phyloP scores from a whole-genome alignment of 2,329 filamentous ascomycete genomes.

The Colletotrichum tofieldiae region DNA sequence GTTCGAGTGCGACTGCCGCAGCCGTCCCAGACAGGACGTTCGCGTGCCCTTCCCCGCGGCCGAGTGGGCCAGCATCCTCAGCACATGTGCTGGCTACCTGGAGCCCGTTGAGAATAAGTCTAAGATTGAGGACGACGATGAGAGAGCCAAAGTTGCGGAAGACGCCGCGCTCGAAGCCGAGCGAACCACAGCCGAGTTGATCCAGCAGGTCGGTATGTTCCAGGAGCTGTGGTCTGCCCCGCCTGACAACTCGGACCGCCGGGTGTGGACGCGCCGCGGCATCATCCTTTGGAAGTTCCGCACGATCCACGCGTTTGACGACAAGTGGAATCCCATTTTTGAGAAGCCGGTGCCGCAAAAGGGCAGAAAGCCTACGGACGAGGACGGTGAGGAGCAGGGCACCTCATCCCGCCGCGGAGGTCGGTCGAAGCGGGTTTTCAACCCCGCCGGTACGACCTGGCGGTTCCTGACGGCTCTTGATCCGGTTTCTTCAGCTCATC shows the following conservation, averaged over 20 bases:
- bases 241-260: constrained; percentile 54
- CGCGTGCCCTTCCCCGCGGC: constrained; percentile 72
- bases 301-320: constrained; percentile 63
- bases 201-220: constrained; percentile 76
- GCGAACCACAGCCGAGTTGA: constrained; percentile 61
- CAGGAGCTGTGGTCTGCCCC: constrained; percentile 75
- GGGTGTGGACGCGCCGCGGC: constrained; percentile 70
- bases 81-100: constrained; percentile 69
- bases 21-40: constrained; percentile 63
- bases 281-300: constrained; percentile 77
- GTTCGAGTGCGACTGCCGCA: constrained; percentile 67
- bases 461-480: constrained; percentile 74
- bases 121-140: constrained; percentile 46
- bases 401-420: constrained; percentile 27
- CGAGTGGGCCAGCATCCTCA: constrained; percentile 72
- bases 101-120: constrained; percentile 43
- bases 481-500: constrained; percentile 72
- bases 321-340: constrained; percentile 60
- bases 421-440: constrained; percentile 55
- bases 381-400: constrained; percentile 50
- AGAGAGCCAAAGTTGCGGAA: constrained; percentile 46
- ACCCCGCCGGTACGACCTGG: constrained; percentile 71
- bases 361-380: constrained; percentile 39
- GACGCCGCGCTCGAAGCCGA: constrained; percentile 43
- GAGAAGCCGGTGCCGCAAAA: constrained; percentile 50